These are phyloP conservation scores for Millerago galiae DNA, from an alignment of 805 yeast genomes.

Conservation along the genomic window DNA sequence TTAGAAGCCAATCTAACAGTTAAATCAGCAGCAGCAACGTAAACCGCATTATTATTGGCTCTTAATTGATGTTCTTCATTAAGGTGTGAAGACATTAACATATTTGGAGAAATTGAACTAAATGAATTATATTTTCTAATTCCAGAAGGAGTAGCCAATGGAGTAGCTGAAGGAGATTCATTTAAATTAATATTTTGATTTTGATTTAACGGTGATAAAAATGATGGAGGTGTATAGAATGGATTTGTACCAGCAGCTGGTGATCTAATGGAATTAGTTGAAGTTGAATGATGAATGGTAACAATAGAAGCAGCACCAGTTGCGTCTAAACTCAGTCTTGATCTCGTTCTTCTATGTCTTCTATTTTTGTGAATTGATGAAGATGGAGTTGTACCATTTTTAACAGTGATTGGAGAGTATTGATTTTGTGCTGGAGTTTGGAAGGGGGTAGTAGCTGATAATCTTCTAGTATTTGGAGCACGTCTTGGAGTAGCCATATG, in stretches of 20 bases:
- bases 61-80: neutral
- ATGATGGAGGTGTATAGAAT: conserved; percentile 40
- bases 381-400: conserved; percentile 11
- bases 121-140: conserved; percentile 6
- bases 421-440: conserved; percentile 20
- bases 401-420: conserved; percentile 9
- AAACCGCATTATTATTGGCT: conserved; percentile 9
- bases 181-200: conserved; percentile 1
- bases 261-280: conserved; percentile 25
- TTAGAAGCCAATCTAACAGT: conserved; percentile 24
- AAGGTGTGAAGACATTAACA: conserved; percentile 15
- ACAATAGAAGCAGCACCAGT: conserved; percentile 22
- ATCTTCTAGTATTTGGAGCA: conserved; percentile 16
- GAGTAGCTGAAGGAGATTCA: conserved; percentile 17
- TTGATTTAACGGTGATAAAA: conserved; percentile 32
- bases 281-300: conserved; percentile 16
- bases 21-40: conserved; percentile 25
- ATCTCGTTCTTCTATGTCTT: conserved; percentile 35
- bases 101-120: conserved; percentile 20
- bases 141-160: conserved; percentile 21
- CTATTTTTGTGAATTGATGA: conserved; percentile 18
- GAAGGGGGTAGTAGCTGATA: conserved; percentile 30
- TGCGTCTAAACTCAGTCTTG: conserved; percentile 34
- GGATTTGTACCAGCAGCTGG: conserved; percentile 37
- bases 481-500: conserved; percentile 29